Conservation (phyloP, 768 basidiomycete genomes). For the Cyclocybe cylindracea region DNA sequence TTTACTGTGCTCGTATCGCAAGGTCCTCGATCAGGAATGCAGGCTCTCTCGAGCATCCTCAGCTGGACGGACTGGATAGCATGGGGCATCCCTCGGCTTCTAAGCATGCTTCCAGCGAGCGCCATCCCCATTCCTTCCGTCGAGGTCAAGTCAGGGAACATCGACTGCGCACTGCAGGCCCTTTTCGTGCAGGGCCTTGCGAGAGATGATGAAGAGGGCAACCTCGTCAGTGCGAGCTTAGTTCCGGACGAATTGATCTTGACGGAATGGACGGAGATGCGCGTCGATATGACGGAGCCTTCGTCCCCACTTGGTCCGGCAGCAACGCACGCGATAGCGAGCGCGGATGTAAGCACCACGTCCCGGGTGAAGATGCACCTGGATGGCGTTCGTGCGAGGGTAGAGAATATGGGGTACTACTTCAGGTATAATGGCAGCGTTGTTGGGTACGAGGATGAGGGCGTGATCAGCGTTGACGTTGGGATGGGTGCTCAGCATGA, state of each 20-base stretch:
- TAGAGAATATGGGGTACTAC: constrained; percentile 38
- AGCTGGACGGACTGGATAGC: constrained; percentile 28
- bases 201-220: constrained; percentile 9
- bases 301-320: neutral
- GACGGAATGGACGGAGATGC: constrained; percentile 36
- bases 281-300: constrained; percentile 29
- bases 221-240: constrained; percentile 25
- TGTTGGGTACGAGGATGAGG: constrained; percentile 38
- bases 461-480: constrained; percentile 34
- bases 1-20: constrained; percentile 10
- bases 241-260: constrained; percentile 34
- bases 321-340: neutral
- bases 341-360: constrained; percentile 18
- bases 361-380: constrained; percentile 29
- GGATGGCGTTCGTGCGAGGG: constrained; percentile 34
- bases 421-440: constrained; percentile 28
- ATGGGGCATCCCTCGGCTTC: constrained; percentile 34
- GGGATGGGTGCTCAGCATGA: constrained; percentile 23
- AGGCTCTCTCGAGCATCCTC: constrained; percentile 12
- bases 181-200: constrained; percentile 26
- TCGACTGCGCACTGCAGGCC: constrained; percentile 33
- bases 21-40: constrained; percentile 1
- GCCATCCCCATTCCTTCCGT: constrained; percentile 37
- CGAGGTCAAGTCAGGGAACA: constrained; percentile 33
- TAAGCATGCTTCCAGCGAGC: constrained; percentile 25